phyloP scores from a whole-genome alignment of 2,329 filamentous ascomycete genomes.

The Penicillium decumbens region DNA sequence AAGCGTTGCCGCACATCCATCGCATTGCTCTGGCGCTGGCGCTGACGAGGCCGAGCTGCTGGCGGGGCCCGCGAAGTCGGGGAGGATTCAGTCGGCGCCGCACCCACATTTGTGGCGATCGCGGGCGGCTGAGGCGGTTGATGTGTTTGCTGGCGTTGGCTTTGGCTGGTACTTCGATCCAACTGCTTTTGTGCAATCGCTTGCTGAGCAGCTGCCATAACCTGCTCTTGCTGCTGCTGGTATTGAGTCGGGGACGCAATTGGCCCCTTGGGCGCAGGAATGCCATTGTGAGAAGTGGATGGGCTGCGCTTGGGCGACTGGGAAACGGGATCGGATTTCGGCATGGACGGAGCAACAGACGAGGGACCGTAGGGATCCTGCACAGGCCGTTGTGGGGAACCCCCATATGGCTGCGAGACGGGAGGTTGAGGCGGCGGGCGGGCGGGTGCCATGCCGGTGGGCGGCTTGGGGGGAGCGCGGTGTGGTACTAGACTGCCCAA shows the following conservation, averaged over 20 bases:
- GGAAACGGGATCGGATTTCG: slow-evolving; percentile 55
- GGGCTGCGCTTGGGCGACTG: slow-evolving; percentile 64
- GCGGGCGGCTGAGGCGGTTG: slow-evolving; percentile 42
- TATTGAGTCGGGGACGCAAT: slow-evolving; percentile 44
- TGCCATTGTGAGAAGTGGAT: slow-evolving; percentile 63
- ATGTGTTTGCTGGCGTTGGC: slow-evolving; percentile 60
- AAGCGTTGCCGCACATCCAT: slow-evolving; percentile 79
- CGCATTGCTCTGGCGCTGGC: slow-evolving; percentile 71
- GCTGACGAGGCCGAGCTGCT: slow-evolving; percentile 66
- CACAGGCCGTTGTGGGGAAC: slow-evolving; percentile 48
- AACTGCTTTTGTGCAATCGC: slow-evolving; percentile 66
- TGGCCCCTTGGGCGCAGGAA: slow-evolving; percentile 45
- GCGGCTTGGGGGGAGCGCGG: slow-evolving; percentile 83
- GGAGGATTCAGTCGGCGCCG: slow-evolving; percentile 31
- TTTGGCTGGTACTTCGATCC: slow-evolving; percentile 71
- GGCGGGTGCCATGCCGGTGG: slow-evolving; percentile 46
- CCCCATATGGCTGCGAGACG: slow-evolving; percentile 37
- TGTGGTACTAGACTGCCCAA: slow-evolving; percentile 65
- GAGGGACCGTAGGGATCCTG: slow-evolving; percentile 50
- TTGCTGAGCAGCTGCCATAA: slow-evolving; percentile 73
- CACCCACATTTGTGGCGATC: slow-evolving; percentile 40
- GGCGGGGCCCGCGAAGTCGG: slow-evolving; percentile 46
- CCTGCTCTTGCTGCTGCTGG: slow-evolving; percentile 75
- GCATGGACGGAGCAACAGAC: slow-evolving; percentile 49
- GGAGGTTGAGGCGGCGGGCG: slow-evolving; percentile 44